Conservation (phyloP, 1,139 yeast species). For the Blastobotrys indianensis region DNA sequence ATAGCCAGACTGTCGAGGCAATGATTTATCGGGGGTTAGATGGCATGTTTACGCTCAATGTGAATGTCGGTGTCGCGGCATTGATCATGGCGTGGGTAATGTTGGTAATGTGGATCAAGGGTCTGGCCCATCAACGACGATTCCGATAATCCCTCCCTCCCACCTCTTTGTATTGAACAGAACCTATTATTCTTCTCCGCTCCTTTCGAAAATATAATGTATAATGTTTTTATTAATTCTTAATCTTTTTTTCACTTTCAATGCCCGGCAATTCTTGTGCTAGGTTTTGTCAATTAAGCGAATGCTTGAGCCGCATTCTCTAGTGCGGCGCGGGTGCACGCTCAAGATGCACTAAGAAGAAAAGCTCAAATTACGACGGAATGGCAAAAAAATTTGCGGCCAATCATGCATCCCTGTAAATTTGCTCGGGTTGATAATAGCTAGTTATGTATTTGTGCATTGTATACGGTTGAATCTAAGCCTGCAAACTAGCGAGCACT, state of each 20-base stretch:
- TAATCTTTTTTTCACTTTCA: too few species aligned
- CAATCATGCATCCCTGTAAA: too few species aligned
- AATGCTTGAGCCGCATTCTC: background rate
- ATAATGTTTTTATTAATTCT: background rate
- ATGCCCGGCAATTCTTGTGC: too few species aligned
- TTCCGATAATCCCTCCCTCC: background rate
- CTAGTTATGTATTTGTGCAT: too few species aligned
- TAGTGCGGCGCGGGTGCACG: background rate
- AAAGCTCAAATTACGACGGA: background rate
- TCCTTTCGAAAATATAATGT: background rate
- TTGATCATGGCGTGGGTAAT: constrained; percentile 90
- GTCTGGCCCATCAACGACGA: constrained; percentile 5
- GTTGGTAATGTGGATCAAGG: constrained; percentile 46
- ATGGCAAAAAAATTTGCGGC: too few species aligned
- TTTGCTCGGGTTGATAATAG: too few species aligned
- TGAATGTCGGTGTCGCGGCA: constrained; percentile 71
- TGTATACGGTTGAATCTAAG: too few species aligned
- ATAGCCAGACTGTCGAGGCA: constrained; percentile 76
- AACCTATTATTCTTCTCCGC: background rate
- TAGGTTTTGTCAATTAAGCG: background rate
- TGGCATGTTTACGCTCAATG: constrained; percentile 83
- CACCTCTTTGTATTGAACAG: too few species aligned
- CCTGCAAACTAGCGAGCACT: too few species aligned
- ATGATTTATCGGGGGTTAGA: constrained; percentile 83
- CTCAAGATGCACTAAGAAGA: background rate